A percentile compares a stretch with the other conserved stretches of the same genome.
Evolutionary conservation across 2,329 filamentous ascomycete species (phyloP).

Genomic region (Aspergillus terreus): DNA sequence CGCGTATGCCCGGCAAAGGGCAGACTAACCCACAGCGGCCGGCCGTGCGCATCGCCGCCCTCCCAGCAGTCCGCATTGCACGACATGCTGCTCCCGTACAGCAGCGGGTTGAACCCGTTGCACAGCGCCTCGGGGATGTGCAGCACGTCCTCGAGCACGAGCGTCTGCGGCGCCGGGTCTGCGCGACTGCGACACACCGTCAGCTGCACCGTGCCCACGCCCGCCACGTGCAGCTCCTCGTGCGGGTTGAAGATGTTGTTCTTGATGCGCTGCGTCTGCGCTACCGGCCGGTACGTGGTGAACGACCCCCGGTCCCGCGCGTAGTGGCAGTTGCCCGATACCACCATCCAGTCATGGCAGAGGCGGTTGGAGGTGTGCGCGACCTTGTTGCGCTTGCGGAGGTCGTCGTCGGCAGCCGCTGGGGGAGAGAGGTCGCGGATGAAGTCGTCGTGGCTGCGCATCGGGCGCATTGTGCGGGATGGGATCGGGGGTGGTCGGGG

Average conservation of each 20-base stretch:
- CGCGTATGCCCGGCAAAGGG: conserved; percentile 18
- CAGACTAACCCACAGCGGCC: conserved; percentile 16
- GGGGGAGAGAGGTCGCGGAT: neutral
- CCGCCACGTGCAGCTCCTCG: conserved; percentile 24
- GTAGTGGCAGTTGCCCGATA: conserved; percentile 29
- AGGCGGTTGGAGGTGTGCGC: conserved; percentile 32
- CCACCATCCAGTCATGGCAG: conserved; percentile 32
- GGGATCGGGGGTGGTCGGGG: neutral
- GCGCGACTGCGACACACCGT: conserved; percentile 19
- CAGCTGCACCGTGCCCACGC: conserved; percentile 31
- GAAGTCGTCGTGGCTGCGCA: conserved; percentile 11
- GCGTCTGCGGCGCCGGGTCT: conserved; percentile 18
- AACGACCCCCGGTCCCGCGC: conserved; percentile 30
- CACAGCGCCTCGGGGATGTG: conserved; percentile 34
- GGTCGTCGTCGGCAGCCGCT: neutral
- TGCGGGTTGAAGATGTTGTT: conserved; percentile 22
- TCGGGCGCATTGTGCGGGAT: neutral
- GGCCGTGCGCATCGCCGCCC: conserved; percentile 13
- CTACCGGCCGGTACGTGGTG: conserved; percentile 26
- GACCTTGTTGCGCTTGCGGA: conserved; percentile 9
- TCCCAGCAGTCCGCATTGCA: conserved; percentile 18
- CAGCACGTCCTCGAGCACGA: conserved; percentile 30
- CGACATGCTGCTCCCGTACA: conserved; percentile 22
- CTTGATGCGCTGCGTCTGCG: conserved; percentile 11
- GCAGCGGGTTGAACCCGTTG: conserved; percentile 27